phyloP scores from a whole-genome alignment of 2,329 filamentous ascomycete genomes.

The Fonsecaea multimorphosa region DNA sequence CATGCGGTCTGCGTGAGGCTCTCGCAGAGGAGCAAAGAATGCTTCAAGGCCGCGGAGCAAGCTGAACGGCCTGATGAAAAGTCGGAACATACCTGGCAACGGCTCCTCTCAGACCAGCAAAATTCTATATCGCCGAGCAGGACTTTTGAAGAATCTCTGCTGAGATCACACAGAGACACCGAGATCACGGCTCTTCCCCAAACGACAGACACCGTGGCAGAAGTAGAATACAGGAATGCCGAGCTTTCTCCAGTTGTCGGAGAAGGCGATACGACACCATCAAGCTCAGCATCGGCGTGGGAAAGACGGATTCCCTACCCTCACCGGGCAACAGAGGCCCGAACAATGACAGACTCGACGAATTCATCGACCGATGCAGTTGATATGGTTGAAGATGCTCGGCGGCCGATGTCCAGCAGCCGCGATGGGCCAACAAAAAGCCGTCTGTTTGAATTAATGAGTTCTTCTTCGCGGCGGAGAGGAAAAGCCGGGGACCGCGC shows the following conservation, averaged over 20 bases:
- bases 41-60: constrained; percentile 54
- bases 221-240: constrained; percentile 16
- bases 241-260: constrained; percentile 25
- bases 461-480: constrained; percentile 50
- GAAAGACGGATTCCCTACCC: constrained; percentile 53
- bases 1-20: constrained; percentile 52
- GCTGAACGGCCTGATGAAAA: constrained; percentile 55
- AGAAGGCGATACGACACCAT: constrained; percentile 53
- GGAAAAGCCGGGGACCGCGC: constrained; percentile 48
- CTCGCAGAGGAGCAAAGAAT: constrained; percentile 53
- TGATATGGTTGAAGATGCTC: constrained; percentile 50
- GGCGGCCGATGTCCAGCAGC: constrained; percentile 47
- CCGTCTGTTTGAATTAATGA: constrained; percentile 53
- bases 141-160: constrained; percentile 29
- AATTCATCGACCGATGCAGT: constrained; percentile 52
- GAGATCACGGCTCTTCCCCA: constrained; percentile 39
- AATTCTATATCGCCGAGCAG: constrained; percentile 36
- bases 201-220: constrained; percentile 27
- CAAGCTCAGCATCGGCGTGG: constrained; percentile 52
- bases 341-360: constrained; percentile 53
- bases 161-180: constrained; percentile 14
- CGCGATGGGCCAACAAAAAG: constrained; percentile 47
- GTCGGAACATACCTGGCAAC: constrained; percentile 57
- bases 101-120: constrained; percentile 57
- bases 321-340: constrained; percentile 47